Base-by-base conservation (phyloP, 2,329 filamentous ascomycete genomes). In the Chaetomiaceae sp. region DNA sequence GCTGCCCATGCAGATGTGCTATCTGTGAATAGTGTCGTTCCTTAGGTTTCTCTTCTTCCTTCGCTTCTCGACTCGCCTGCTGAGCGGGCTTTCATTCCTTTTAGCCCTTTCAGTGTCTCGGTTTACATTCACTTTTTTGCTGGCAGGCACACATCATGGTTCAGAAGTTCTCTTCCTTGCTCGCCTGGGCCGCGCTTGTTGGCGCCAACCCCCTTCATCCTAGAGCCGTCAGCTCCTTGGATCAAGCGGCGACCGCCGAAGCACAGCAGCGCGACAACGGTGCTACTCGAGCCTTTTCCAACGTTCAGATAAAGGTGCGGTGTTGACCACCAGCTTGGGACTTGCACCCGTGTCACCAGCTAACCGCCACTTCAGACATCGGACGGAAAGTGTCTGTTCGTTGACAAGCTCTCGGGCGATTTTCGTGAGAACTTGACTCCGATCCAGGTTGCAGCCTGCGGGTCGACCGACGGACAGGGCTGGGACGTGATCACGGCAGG, bases 401-500 rank as follows among this genome's bases (percentile, higher is more conserved):
- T 74, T 15, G 68, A 74, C 53, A 58, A 64, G 44, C 61, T 73
- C 4, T 73, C 70, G 1, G 72, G 71, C 15, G 71, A 75, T 56
- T 73, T 70, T 48, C 66, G 70, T 11, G 70, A 66, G 44, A 74
- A 74, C 57, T 52, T 75, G 45, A 70, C 68, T 2, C 71, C 71
- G 4, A 57, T 74, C 22, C 69, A 72, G 50, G 59, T 73, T 22
- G 67, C 62, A 24, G 63, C 63, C n/a, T 74, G 71, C 44, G 67
- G 65, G 6, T 62, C 62, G 29, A 68, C 64, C 8, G 61, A 66
- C 22, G 70, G 67, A 7, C 68, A 73, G 50, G 64, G 63, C n/a
- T 74, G 68, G 68, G 71, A 74, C 45, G 55, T 73, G 53, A 69
- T 74, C 50, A 74, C 72, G 0, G 58, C 64, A 6, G 76, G 76